A percentile compares a stretch with the other conserved stretches of the same genome.
Conservation (phyloP, 352 stramenopile species). For the Phytopythium ostracodes region DNA sequence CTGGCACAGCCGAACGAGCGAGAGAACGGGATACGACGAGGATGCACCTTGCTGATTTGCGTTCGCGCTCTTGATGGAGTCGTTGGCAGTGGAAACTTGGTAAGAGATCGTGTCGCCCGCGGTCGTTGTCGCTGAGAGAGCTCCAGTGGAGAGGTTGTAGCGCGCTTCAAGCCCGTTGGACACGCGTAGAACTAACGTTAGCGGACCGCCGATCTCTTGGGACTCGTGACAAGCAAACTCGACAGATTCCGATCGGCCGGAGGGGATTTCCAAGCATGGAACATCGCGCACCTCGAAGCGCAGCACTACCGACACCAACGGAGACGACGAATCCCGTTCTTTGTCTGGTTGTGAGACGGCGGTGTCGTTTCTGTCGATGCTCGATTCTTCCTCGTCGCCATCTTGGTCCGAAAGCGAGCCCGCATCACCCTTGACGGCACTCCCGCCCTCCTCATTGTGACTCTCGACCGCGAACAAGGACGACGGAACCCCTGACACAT, state of each 20-base stretch:
- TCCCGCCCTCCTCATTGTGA: not conserved
- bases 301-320: constrained; percentile 33
- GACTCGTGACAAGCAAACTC: constrained; percentile 48
- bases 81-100: constrained; percentile 12
- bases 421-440: not conserved
- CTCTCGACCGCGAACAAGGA: constrained; percentile 1
- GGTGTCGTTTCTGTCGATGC: not conserved
- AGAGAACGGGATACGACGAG: not conserved
- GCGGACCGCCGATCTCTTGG: constrained; percentile 30
- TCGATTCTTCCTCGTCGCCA: not conserved
- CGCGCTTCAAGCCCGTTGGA: constrained; percentile 28
- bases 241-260: constrained; percentile 12
- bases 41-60: not conserved
- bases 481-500: not conserved
- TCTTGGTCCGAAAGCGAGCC: not conserved
- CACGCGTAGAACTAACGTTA: constrained; percentile 34
- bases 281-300: constrained; percentile 40
- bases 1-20: constrained; percentile 45
- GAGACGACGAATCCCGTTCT: not conserved
- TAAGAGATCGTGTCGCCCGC: constrained; percentile 24
- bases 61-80: not conserved
- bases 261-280: constrained; percentile 31
- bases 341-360: not conserved
- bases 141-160: constrained; percentile 27
- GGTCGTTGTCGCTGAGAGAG: constrained; percentile 18